These are phyloP conservation scores for Tuber borchii DNA, from an alignment of 495 filamentous ascomycete genomes.

Conservation along the genomic window DNA sequence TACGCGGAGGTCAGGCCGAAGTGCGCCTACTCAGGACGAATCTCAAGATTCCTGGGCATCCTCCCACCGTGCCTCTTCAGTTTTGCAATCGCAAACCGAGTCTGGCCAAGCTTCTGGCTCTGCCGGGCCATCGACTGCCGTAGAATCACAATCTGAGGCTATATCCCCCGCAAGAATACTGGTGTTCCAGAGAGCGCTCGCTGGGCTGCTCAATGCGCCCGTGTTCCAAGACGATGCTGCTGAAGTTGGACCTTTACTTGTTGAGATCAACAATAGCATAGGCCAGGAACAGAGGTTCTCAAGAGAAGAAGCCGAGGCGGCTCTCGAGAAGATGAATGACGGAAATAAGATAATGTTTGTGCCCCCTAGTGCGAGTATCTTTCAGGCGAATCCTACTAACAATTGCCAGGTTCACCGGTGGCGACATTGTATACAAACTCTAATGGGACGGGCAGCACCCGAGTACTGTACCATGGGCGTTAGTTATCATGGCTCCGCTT, in stretches of 20 bases:
- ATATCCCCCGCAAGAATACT: conserved; percentile 60
- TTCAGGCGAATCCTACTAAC: conserved; percentile 9
- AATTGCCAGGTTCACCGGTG: conserved; percentile 33
- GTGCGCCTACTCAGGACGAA: conserved; percentile 19
- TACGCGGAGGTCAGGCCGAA: conserved; percentile 22
- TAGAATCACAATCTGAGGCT: conserved; percentile 23
- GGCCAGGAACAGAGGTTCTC: conserved; percentile 55
- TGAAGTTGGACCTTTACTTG: conserved; percentile 65
- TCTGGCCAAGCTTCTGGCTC: conserved; percentile 24
- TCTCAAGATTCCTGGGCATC: conserved; percentile 40
- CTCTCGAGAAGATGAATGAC: conserved; percentile 70
- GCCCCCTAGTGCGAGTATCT: not conserved
- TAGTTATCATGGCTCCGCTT: not conserved
- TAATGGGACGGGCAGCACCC: conserved; percentile 7
- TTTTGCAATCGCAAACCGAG: conserved; percentile 28
- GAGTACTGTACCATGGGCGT: not conserved
- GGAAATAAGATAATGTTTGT: conserved; percentile 90
- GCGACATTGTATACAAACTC: conserved; percentile 36
- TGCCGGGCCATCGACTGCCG: conserved; percentile 6
- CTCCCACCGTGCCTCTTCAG: conserved; percentile 32
- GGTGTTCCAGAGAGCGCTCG: conserved; percentile 71
- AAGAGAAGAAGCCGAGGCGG: conserved; percentile 64
- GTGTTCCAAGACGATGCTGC: conserved; percentile 78
- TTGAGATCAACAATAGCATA: conserved; percentile 69
- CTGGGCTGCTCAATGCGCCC: conserved; percentile 66